Base-by-base conservation (phyloP, 768 basidiomycete genomes). In the Porpolomopsis calyptriformis region DNA sequence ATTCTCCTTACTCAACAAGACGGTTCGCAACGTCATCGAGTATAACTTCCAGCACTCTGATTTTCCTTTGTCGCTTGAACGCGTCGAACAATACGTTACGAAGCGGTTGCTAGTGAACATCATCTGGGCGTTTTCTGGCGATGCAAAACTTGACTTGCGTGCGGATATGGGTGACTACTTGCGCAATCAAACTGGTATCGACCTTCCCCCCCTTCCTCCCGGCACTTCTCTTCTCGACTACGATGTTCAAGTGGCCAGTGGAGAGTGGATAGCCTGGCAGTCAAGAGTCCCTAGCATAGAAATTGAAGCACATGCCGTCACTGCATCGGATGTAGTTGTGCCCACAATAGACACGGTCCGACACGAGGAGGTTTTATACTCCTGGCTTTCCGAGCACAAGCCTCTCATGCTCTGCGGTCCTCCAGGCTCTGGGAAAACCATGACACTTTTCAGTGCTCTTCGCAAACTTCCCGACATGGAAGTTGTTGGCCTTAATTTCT, bases 401-500 rank as follows among this genome's bases (percentile, higher is more conserved):
- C 96, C 96, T 16, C 76, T 99, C 45, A 87, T 99, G 79, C 76
- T 99, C 20, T 99, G 93, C 60, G 96, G 96, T 38, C 96, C 96
- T 56, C 96, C 96, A n/a, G 96, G 96, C 59, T 98, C 96, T 18
- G 96, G 96, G 19, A 99, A 99, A 69, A 99, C 96, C 5, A 99
- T 99, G 96, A 98, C 96, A 0, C 71, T 99, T 16, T 98, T 99
- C 69, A 96, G 91, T 55, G 96, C 96, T 8, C 75, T 99, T 24
- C 82, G 96, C 47, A 98, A 98, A 63, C 76, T 98, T 31, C 93
- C 96, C 1, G 91, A 98, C 64, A 92, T 99, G 84, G 96, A 99
- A 58, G 91, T 98, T 37, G 93, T 97, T 53, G 96, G 96, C 39
- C 80, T 99, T 55, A 99, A 99, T 67, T 99, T 99, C 65, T 99